Evolutionary conservation across 2,329 filamentous ascomycete genomes (phyloP).

Genomic region (Aureobasidium sp.): DNA sequence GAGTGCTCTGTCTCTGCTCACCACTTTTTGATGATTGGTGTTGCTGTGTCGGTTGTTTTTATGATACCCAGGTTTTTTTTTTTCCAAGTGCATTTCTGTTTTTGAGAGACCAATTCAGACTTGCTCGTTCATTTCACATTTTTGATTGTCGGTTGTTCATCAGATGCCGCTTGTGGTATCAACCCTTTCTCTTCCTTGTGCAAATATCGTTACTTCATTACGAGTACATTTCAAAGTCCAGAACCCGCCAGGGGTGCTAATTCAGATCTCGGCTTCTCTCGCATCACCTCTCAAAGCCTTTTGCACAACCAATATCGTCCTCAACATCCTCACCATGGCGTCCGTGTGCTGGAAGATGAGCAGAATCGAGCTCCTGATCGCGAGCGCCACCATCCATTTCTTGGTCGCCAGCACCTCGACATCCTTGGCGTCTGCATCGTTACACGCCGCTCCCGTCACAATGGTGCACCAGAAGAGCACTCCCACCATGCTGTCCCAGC

Average conservation of each 20-base stretch:
- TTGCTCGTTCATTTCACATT: too few species aligned
- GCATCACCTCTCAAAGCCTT: not conserved
- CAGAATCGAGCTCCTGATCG: conserved; percentile 24
- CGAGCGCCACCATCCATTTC: conserved; percentile 25
- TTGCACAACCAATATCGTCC: conserved; percentile 22
- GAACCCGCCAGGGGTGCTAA: not conserved
- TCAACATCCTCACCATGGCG: conserved; percentile 21
- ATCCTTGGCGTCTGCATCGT: conserved; percentile 12
- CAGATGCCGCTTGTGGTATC: too few species aligned
- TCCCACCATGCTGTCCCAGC: conserved; percentile 27
- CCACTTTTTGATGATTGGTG: not conserved
- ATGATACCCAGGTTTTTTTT: not conserved
- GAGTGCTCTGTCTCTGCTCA: not conserved
- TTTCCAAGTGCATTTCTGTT: too few species aligned
- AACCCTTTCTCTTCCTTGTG: too few species aligned
- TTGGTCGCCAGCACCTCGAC: conserved; percentile 18
- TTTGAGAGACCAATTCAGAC: too few species aligned
- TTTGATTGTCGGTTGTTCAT: too few species aligned
- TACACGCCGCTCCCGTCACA: conserved; percentile 24
- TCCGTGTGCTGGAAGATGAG: conserved; percentile 25
- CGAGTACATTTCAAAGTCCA: not conserved
- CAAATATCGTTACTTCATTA: too few species aligned
- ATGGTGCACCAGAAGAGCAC: conserved; percentile 26
- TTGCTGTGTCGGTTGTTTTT: not conserved
- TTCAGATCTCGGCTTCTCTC: not conserved